Conservation (phyloP, 2,329 filamentous ascomycete genomes). For the Colletotrichum tropicale region DNA sequence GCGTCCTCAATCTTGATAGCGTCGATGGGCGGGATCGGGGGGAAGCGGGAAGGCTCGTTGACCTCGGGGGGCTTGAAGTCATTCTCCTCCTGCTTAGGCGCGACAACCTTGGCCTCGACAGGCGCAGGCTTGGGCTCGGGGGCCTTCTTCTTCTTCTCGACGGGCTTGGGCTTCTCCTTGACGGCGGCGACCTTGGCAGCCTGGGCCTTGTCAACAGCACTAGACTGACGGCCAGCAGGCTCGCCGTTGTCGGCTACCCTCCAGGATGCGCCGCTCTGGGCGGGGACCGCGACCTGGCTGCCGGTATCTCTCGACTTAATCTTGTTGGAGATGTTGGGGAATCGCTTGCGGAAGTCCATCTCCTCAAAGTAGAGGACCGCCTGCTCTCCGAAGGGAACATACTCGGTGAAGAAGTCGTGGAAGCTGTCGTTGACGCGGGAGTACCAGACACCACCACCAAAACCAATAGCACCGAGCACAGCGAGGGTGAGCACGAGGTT, state of each 20-base stretch:
- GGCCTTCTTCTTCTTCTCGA: slow-evolving; percentile 24
- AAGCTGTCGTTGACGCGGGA: slow-evolving; percentile 95
- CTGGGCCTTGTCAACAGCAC: slow-evolving; percentile 49
- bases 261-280: slow-evolving; percentile 85
- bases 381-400: slow-evolving; percentile 92
- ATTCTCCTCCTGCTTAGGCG: slow-evolving; percentile 33
- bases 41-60: slow-evolving; percentile 68
- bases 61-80: slow-evolving; percentile 64
- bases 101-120: slow-evolving; percentile 33
- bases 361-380: slow-evolving; percentile 96
- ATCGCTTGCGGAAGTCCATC: slow-evolving; percentile 87
- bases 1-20: slow-evolving; percentile 77
- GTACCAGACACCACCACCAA: slow-evolving; percentile 89
- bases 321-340: slow-evolving; percentile 56
- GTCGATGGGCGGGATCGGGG: slow-evolving; percentile 74
- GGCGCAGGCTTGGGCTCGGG: slow-evolving; percentile 9
- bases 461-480: slow-evolving; percentile 77
- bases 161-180: slow-evolving; percentile 32
- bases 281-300: slow-evolving; percentile 80
- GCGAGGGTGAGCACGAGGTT: slow-evolving; percentile 79
- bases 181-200: slow-evolving; percentile 31
- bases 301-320: slow-evolving; percentile 59
- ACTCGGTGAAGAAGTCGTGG: slow-evolving; percentile 99
- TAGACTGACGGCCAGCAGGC: slow-evolving; percentile 63
- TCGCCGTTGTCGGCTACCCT: slow-evolving; percentile 70